phyloP scores from a whole-genome alignment of 2,329 filamentous ascomycete species.

The Clonostachys chloroleuca region DNA sequence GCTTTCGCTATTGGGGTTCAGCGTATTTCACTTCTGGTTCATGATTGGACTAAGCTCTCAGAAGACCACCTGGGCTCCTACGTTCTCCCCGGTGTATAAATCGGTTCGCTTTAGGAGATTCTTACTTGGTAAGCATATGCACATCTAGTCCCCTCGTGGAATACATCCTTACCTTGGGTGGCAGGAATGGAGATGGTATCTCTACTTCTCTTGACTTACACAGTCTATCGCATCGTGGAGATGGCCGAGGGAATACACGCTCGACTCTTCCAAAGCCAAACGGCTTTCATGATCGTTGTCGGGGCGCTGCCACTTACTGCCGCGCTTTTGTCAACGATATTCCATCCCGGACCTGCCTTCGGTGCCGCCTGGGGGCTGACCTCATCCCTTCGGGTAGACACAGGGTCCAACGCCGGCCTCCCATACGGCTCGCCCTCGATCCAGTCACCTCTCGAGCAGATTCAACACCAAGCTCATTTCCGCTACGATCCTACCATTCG shows the following conservation, averaged over 20 bases:
- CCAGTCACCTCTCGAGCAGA: conserved; percentile 7
- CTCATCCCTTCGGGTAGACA: conserved; percentile 15
- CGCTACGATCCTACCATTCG: conserved; percentile 18
- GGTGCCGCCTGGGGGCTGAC: conserved; percentile 32
- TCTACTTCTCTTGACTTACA: conserved; percentile 30
- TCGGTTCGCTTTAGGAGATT: conserved; percentile 36
- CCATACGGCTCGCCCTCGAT: conserved; percentile 9
- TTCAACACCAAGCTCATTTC: conserved; percentile 14
- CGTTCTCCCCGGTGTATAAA: conserved; percentile 31
- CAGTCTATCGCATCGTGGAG: conserved; percentile 34
- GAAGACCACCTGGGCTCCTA: conserved; percentile 28
- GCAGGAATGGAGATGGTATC: conserved; percentile 30
- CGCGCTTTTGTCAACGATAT: conserved; percentile 23
- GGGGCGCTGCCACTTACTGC: conserved; percentile 32
- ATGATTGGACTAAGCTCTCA: conserved; percentile 28
- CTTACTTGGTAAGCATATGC: conserved; percentile 31
- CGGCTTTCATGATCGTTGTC: conserved; percentile 30
- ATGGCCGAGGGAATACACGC: conserved; percentile 26
- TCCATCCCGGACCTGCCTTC: conserved; percentile 32
- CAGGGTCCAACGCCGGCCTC: conserved; percentile 1
- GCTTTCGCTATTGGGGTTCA: conserved; percentile 29
- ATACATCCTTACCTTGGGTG: background rate
- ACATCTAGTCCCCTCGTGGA: background rate
- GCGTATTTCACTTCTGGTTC: conserved; percentile 32
- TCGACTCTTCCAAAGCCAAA: conserved; percentile 28